Evolutionary conservation across 306 rosid species (phyloP).

Genomic region (Rubus idaeus): DNA sequence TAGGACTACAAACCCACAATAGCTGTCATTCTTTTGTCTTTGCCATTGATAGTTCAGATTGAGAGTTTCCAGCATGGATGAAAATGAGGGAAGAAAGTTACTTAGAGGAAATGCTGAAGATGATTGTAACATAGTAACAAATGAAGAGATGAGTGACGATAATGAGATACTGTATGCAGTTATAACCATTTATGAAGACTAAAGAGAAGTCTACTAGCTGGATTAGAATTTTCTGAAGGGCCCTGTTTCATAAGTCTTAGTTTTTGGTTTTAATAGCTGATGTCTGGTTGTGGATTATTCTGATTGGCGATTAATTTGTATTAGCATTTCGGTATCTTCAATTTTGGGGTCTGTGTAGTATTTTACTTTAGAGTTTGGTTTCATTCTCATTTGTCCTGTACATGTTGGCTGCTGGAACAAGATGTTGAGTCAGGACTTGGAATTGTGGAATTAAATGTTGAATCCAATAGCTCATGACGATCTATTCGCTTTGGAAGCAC

Average conservation of each 20-base stretch:
- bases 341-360: neutral
- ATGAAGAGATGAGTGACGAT: slow-evolving; percentile 33
- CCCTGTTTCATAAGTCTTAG: slow-evolving; percentile 27
- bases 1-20: slow-evolving; percentile 35
- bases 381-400: neutral
- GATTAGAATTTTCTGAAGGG: slow-evolving; percentile 20
- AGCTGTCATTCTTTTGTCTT: slow-evolving; percentile 42
- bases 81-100: slow-evolving; percentile 26
- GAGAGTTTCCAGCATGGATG: slow-evolving; percentile 31
- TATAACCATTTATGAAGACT: slow-evolving; percentile 31
- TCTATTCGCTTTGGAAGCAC: neutral
- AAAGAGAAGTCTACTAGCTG: slow-evolving; percentile 24
- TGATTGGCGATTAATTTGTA: slow-evolving; percentile 25
- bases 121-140: slow-evolving; percentile 39
- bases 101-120: slow-evolving; percentile 37
- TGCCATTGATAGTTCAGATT: slow-evolving; percentile 27
- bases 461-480: neutral
- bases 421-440: neutral
- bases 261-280: slow-evolving; percentile 26
- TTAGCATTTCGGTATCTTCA: slow-evolving; percentile 9
- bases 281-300: slow-evolving; percentile 8
- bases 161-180: slow-evolving; percentile 37
- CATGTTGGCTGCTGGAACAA: neutral
- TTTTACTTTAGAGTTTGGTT: neutral
- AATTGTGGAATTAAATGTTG: neutral